Percentiles rank a stretch among this genome's conserved stretches.
Conservation (phyloP, 2,329 filamentous ascomycete species). For the Monosporascus cannonballus region DNA sequence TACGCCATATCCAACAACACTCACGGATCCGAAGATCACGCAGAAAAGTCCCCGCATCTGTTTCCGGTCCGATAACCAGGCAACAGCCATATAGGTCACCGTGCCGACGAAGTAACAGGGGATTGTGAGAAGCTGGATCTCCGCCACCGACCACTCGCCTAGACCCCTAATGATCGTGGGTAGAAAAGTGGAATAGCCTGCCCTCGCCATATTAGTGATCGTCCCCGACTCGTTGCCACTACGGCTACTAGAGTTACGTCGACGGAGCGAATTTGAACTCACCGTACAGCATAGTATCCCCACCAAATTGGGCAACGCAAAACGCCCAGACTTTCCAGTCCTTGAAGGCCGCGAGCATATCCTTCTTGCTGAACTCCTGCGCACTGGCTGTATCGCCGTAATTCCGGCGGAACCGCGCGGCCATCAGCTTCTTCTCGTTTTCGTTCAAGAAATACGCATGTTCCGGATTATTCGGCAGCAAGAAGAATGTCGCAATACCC, state of each 20-base stretch:
- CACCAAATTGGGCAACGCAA: conserved; percentile 63
- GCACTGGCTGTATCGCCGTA: conserved; percentile 44
- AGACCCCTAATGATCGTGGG: conserved; percentile 72
- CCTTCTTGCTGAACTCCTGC: conserved; percentile 44
- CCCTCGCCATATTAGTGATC: neutral
- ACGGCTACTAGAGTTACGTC: neutral
- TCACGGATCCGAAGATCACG: conserved; percentile 55
- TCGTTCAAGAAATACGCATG: conserved; percentile 55
- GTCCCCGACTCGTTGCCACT: conserved; percentile 1
- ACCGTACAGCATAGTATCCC: conserved; percentile 69
- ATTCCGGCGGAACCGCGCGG: conserved; percentile 26
- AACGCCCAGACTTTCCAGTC: conserved; percentile 76
- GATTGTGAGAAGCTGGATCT: conserved; percentile 71
- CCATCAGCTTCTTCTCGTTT: conserved; percentile 51
- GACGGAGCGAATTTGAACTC: conserved; percentile 4
- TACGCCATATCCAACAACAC: conserved; percentile 63
- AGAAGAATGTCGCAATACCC: conserved; percentile 48
- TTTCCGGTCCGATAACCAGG: conserved; percentile 60
- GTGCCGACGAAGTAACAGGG: conserved; percentile 72
- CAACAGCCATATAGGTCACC: conserved; percentile 59
- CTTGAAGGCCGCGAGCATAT: conserved; percentile 60
- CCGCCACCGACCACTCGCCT: conserved; percentile 53
- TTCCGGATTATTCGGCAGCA: conserved; percentile 54
- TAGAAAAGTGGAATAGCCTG: conserved; percentile 69
- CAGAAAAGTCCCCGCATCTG: conserved; percentile 62